A percentile compares a stretch with the other conserved stretches of the same genome.
Evolutionary conservation across 352 stramenopile species (phyloP).

Genomic region (Phytophthora syringae): DNA sequence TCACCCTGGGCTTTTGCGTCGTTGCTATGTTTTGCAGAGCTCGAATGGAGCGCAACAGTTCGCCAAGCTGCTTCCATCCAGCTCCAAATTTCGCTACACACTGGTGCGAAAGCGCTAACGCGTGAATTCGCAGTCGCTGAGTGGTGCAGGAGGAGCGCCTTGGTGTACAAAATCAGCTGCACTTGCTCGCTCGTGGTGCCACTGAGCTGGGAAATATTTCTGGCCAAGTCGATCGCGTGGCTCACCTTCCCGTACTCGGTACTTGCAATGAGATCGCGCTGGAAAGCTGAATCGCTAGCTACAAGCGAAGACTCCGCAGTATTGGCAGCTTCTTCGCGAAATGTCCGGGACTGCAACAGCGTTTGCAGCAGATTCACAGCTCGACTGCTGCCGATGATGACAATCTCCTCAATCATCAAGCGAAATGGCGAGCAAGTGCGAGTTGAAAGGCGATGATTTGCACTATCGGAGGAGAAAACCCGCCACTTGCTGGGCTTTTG

Average conservation of each 20-base stretch:
- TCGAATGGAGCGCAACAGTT: neutral
- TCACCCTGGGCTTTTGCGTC: constrained; percentile 18
- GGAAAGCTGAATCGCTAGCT: constrained; percentile 24
- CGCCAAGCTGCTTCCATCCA: constrained; percentile 35
- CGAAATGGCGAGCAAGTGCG: constrained; percentile 40
- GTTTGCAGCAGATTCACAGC: constrained; percentile 28
- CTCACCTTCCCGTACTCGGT: constrained; percentile 21
- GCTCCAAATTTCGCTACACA: constrained; percentile 32
- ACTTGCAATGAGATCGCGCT: constrained; percentile 5
- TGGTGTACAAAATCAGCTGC: constrained; percentile 41
- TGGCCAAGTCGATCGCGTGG: constrained; percentile 39
- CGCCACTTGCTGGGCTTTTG: constrained; percentile 17
- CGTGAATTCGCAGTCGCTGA: constrained; percentile 7
- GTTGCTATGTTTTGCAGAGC: neutral
- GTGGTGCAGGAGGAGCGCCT: constrained; percentile 23
- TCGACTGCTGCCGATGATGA: constrained; percentile 20
- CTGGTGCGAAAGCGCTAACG: constrained; percentile 14
- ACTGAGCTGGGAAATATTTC: constrained; percentile 46
- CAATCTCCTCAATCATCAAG: constrained; percentile 40
- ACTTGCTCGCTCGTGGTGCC: constrained; percentile 44
- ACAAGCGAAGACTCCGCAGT: neutral
- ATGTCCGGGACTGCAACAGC: constrained; percentile 34
- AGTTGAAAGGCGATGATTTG: neutral
- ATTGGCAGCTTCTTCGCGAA: constrained; percentile 22
- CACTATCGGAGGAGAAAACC: constrained; percentile 19